A percentile compares a stretch with the other conserved stretches of the same genome.
Conservation (phyloP, 495 filamentous ascomycete genomes). For the Bacidia rubella region DNA sequence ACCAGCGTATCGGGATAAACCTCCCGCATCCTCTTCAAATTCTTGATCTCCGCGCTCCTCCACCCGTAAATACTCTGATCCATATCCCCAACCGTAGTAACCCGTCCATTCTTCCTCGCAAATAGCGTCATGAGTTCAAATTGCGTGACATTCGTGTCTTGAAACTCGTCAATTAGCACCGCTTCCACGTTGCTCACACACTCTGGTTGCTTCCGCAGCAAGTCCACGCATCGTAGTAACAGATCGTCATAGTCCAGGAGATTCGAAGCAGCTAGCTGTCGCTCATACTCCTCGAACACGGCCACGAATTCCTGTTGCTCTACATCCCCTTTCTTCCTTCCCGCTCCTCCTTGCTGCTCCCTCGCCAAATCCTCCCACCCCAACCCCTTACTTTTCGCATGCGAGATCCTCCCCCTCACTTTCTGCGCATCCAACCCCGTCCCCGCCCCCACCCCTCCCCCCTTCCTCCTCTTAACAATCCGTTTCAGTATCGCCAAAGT, state of each 20-base stretch:
- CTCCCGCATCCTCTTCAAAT: conserved; percentile 62
- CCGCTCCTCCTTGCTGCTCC: no score
- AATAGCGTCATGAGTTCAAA: conserved; percentile 92
- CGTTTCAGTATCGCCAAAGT: conserved; percentile 62
- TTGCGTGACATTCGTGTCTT: conserved; percentile 92
- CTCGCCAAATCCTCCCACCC: conserved; percentile 31
- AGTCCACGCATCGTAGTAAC: conserved; percentile 67
- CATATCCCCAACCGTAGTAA: conserved; percentile 94
- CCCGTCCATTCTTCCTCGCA: conserved; percentile 52
- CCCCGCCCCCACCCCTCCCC: no score
- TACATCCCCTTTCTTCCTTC: conserved; percentile 32
- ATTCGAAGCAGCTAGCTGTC: conserved; percentile 57
- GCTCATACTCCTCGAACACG: conserved; percentile 71
- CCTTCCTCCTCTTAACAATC: conserved; percentile 62
- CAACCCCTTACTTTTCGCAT: conserved; percentile 64
- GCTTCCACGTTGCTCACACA: conserved; percentile 86
- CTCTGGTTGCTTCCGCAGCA: conserved; percentile 62
- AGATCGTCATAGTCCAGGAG: conserved; percentile 94
- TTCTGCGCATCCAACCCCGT: conserved; percentile 40
- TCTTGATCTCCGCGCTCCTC: conserved; percentile 90
- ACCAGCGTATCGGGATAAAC: conserved; percentile 67
- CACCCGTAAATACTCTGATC: conserved; percentile 99
- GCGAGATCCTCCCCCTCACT: conserved; percentile 67
- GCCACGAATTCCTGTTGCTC: conserved; percentile 62
- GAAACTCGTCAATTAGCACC: conserved; percentile 94